Evolutionary conservation across 2,329 filamentous ascomycete species (phyloP).

Genomic region (Purpureocillium lavendulum): DNA sequence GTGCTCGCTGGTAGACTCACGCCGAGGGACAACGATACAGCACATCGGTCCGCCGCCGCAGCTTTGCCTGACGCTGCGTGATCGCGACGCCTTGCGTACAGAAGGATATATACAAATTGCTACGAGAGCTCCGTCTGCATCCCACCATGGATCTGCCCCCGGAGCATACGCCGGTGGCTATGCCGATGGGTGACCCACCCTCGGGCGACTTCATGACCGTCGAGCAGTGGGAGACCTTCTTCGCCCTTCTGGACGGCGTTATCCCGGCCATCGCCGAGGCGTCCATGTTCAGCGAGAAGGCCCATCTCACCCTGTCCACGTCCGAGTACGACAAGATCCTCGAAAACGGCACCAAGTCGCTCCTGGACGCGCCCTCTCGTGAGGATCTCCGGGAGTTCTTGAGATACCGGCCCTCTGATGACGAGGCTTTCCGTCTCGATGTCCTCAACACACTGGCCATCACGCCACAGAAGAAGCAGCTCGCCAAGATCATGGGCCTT

Average conservation of each 20-base stretch:
- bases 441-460: conserved; percentile 33
- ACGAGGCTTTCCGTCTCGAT: conserved; percentile 43
- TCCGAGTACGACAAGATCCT: conserved; percentile 40
- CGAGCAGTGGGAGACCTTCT: conserved; percentile 45
- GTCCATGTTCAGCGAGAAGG: conserved; percentile 20
- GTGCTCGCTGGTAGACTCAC: no score
- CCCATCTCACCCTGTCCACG: conserved; percentile 34
- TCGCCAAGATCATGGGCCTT: conserved; percentile 30
- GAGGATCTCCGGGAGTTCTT: conserved; percentile 44
- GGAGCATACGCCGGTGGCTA: conserved; percentile 4
- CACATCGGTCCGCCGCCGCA: no score
- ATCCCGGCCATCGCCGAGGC: conserved; percentile 49
- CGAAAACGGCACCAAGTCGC: conserved; percentile 22
- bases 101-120: no score
- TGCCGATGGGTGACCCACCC: conserved; percentile 17
- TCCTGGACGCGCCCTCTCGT: conserved; percentile 29
- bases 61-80: no score
- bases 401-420: conserved; percentile 39
- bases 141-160: not conserved
- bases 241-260: conserved; percentile 47
- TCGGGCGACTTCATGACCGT: conserved; percentile 30
- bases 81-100: no score
- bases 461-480: conserved; percentile 24
- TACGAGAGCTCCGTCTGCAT: no score
- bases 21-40: no score